phyloP scores from a whole-genome alignment of 495 filamentous ascomycete genomes.

The Hyaloscypha hepaticicola region DNA sequence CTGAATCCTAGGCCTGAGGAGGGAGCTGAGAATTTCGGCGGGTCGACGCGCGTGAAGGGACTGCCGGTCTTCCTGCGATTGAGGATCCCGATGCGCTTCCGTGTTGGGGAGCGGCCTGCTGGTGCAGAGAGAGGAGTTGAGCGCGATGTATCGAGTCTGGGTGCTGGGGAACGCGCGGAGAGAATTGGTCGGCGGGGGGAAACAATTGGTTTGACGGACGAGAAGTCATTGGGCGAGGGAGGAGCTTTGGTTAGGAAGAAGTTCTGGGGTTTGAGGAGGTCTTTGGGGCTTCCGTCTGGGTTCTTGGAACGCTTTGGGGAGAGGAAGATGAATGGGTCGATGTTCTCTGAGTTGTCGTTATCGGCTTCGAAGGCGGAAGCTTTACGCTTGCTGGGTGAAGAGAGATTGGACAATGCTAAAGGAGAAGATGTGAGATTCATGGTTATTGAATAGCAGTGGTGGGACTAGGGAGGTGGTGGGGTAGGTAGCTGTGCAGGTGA shows the following conservation, averaged over 20 bases:
- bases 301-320: slow-evolving; percentile 66
- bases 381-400: slow-evolving; percentile 27
- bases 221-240: slow-evolving; percentile 26
- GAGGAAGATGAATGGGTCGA: slow-evolving; percentile 66
- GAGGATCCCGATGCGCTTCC: slow-evolving; percentile 62
- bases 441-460: neutral
- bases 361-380: slow-evolving; percentile 21
- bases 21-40: slow-evolving; percentile 43
- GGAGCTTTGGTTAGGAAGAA: slow-evolving; percentile 35
- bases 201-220: slow-evolving; percentile 31
- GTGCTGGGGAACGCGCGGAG: slow-evolving; percentile 34
- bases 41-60: slow-evolving; percentile 59
- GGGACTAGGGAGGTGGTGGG: neutral
- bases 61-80: slow-evolving; percentile 53
- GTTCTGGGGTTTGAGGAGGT: slow-evolving; percentile 33
- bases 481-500: neutral
- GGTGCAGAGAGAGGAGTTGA: slow-evolving; percentile 51
- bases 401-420: slow-evolving; percentile 22
- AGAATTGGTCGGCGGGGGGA: slow-evolving; percentile 36
- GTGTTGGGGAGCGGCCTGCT: slow-evolving; percentile 62
- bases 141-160: slow-evolving; percentile 44
- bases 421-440: slow-evolving; percentile 20
- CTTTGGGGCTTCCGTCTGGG: slow-evolving; percentile 45
- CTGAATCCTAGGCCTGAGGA: slow-evolving; percentile 52
- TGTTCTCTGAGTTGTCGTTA: slow-evolving; percentile 69